Percentiles rank a stretch among this genome's conserved stretches.
These are phyloP conservation scores for Papiliotrema flavescens DNA, from an alignment of 1,284 basidiomycete genomes.

Conservation along the genomic window DNA sequence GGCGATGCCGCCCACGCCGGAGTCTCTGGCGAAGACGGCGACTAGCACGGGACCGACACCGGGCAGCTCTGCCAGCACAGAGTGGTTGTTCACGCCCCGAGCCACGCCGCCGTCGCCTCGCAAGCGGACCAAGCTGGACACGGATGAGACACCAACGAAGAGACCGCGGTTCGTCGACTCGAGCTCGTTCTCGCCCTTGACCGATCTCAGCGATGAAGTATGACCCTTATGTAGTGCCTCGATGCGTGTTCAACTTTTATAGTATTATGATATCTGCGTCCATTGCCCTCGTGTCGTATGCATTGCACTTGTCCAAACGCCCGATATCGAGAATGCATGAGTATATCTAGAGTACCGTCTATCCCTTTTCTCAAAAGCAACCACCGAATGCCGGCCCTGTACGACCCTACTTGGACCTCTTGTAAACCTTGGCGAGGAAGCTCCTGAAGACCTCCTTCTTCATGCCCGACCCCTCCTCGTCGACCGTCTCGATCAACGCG, in stretches of 20 bases:
- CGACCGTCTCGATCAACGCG: constrained; percentile 64
- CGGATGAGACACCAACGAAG: neutral
- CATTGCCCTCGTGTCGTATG: no score
- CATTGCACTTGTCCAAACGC: no score
- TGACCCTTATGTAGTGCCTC: no score
- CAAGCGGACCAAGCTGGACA: neutral
- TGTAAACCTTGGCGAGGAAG: constrained; percentile 89
- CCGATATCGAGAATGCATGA: no score
- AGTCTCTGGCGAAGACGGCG: neutral
- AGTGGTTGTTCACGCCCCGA: constrained; percentile 7
- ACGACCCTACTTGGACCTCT: constrained; percentile 65
- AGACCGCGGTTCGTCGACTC: neutral
- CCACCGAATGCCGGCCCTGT: no score
- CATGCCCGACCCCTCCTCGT: constrained; percentile 61
- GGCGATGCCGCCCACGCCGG: neutral
- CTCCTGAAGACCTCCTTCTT: constrained; percentile 76
- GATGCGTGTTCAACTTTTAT: no score
- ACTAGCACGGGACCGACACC: neutral
- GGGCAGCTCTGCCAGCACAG: neutral
- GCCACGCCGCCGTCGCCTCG: constrained; percentile 1
- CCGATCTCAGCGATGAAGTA: no score
- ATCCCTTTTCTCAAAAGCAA: neutral
- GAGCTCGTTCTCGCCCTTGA: neutral
- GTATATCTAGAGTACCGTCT: neutral
- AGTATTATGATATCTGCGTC: no score